A percentile compares a stretch with the other conserved stretches of the same genome.
Evolutionary conservation across 1,284 basidiomycete species (phyloP).

Genomic region (Ustilago bromivora): DNA sequence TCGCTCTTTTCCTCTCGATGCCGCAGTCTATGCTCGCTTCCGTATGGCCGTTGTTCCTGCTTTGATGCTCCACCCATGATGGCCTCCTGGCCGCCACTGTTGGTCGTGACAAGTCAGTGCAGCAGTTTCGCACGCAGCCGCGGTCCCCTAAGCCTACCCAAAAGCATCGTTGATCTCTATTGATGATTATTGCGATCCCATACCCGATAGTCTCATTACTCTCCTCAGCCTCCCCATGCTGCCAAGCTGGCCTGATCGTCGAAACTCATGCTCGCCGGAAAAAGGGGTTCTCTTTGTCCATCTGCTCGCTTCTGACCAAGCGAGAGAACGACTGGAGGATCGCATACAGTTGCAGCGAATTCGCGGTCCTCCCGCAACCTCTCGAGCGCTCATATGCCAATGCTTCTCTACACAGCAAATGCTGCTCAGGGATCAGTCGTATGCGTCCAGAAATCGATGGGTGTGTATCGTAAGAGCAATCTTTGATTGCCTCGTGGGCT

Average conservation of each 20-base stretch:
- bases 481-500: neutral
- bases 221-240: too few relatives aligned
- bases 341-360: neutral
- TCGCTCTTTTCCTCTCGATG: neutral
- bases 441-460: neutral
- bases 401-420: neutral
- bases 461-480: conserved; percentile 3
- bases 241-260: neutral
- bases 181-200: conserved; percentile 1
- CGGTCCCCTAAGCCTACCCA: neutral
- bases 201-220: neutral
- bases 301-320: conserved; percentile 1
- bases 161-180: neutral
- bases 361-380: neutral
- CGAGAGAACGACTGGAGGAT: conserved; percentile 1
- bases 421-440: neutral
- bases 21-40: neutral
- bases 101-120: neutral
- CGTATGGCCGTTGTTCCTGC: conserved; percentile 12
- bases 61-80: conserved; percentile 14
- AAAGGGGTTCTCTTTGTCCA: neutral
- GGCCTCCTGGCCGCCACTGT: conserved; percentile 7
- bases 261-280: neutral
- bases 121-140: neutral
- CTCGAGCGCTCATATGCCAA: neutral